phyloP scores from a whole-genome alignment of 139 green algal genomes.

The Picochlorum sp. region DNA sequence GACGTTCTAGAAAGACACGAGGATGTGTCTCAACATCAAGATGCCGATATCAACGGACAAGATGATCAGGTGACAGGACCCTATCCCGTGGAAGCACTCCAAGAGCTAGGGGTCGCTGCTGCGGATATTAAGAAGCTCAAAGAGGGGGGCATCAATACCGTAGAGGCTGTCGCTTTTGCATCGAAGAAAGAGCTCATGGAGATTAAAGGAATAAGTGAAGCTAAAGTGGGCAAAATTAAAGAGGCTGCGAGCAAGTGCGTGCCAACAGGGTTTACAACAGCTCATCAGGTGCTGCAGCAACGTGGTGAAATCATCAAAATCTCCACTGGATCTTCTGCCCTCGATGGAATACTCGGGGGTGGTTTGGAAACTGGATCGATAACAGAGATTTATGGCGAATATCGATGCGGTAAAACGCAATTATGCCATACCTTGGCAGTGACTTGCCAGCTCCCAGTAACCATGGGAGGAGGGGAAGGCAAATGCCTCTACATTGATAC shows the following conservation, averaged over 20 bases:
- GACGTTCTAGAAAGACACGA: background rate
- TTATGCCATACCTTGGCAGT: conserved; percentile 96
- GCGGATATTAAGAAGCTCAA: conserved; percentile 94
- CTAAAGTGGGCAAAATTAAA: conserved; percentile 88
- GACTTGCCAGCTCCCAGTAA: conserved; percentile 83
- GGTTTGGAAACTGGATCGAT: conserved; percentile 96
- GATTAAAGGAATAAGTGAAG: conserved; percentile 95
- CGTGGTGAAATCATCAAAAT: conserved; percentile 75
- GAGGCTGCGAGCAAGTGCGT: conserved; percentile 77
- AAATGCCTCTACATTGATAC: conserved; percentile 99
- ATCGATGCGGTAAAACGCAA: conserved; percentile 92
- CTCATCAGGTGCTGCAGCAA: conserved; percentile 64
- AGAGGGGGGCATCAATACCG: conserved; percentile 53
- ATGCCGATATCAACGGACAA: background rate
- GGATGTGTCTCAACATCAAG: conserved; percentile 6
- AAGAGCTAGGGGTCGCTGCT: conserved; percentile 69
- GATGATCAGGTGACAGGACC: conserved; percentile 4
- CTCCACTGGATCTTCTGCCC: conserved; percentile 78
- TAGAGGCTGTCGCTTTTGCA: conserved; percentile 73
- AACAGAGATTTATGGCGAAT: conserved; percentile 98
- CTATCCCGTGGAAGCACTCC: conserved; percentile 23
- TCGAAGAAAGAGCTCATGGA: conserved; percentile 66
- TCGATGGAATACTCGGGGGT: conserved; percentile 86
- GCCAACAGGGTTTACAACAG: conserved; percentile 92
- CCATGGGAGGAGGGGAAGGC: conserved; percentile 89